Evolutionary conservation across 1,284 basidiomycete genomes (phyloP).

Genomic region (Apiotrichum laibachii): DNA sequence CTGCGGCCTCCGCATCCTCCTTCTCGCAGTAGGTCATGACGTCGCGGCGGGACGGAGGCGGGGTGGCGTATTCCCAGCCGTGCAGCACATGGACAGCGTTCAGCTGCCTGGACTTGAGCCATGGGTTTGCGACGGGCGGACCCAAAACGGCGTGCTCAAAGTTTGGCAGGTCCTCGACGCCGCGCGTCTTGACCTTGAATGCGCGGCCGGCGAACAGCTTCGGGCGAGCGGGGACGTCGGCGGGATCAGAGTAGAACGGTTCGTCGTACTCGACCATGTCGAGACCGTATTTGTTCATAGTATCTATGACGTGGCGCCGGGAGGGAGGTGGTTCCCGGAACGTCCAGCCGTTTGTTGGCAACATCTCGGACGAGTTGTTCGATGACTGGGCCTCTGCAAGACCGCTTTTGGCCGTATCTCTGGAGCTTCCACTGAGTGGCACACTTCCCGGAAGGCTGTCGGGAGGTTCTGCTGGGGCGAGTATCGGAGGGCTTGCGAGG

Average conservation of each 20-base stretch:
- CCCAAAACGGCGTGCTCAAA: constrained; percentile 24
- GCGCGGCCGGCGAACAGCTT: constrained; percentile 77
- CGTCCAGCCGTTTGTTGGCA: constrained; percentile 47
- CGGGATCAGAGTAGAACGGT: constrained; percentile 72
- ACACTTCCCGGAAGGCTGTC: no score
- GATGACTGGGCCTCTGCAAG: background rate
- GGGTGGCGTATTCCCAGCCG: constrained; percentile 75
- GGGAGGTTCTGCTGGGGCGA: background rate
- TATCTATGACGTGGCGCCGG: constrained; percentile 55
- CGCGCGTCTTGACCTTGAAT: constrained; percentile 62
- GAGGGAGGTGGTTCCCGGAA: constrained; percentile 61
- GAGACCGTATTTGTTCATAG: constrained; percentile 58
- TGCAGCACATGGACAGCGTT: constrained; percentile 8
- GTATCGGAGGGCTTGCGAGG: constrained; percentile 7
- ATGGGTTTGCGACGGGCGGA: constrained; percentile 12
- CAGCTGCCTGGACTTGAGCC: constrained; percentile 34
- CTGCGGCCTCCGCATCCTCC: constrained; percentile 27
- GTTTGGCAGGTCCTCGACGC: constrained; percentile 45
- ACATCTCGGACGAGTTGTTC: background rate
- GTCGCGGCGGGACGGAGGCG: constrained; percentile 58
- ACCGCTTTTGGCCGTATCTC: background rate
- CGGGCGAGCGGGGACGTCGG: constrained; percentile 66
- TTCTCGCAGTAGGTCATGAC: constrained; percentile 58
- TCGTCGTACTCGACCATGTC: constrained; percentile 66
- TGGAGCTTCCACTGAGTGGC: no score